Evolutionary conservation across 2,329 filamentous ascomycete species (phyloP), one percentile per base, ranked within the genome.

Genomic region (Colletotrichum melonis): DNA sequence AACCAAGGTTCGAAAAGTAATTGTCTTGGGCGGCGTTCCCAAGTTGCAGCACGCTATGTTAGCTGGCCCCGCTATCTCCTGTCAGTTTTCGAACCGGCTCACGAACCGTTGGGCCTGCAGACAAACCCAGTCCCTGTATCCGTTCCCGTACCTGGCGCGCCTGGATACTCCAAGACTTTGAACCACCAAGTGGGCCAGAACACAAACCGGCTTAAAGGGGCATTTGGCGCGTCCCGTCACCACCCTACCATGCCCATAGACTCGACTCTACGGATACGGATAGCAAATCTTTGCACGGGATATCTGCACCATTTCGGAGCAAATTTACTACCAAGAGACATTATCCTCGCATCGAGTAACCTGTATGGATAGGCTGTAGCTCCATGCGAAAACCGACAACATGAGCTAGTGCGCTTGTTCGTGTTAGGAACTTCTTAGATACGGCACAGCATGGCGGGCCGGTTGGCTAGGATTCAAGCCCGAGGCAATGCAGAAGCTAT

Each of bases 41-140:
- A 38, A 65, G 32, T 35, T 73, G 67, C 59, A 69, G 66, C 30
- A 35, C 60, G 52, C 66, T 62, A 62, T 32, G 28, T 28, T 73
- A 55, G 69, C 55, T 26, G 14, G 67, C 67, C 59, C 70, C 70
- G 67, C 70, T 57, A 14, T 19, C 35, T 70, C 12, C 70, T 73
- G 70, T 65, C 67, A 70, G n/a, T 59, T 70, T 64, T 70, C 70
- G 70, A 73, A 70, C 71, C 71, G 71, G 71, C 67, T 73, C 35
- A 46, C 67, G 49, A 73, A 63, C 71, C 71, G 71, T 65, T 70
- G 49, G 59, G 35, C 69, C n/a, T 67, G 56, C 30, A 24, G n/a
- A 63, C 24, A 56, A 32, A 58, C 58, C 38, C 52, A 68, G 58
- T 63, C 57, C 30, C n/a, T 42, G 38, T 42, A 42, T 42, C 38